A percentile compares a stretch with the other conserved stretches of the same genome.
phyloP scores from a whole-genome alignment of 1,284 basidiomycete species.

The Acaromyces ingoldii region DNA sequence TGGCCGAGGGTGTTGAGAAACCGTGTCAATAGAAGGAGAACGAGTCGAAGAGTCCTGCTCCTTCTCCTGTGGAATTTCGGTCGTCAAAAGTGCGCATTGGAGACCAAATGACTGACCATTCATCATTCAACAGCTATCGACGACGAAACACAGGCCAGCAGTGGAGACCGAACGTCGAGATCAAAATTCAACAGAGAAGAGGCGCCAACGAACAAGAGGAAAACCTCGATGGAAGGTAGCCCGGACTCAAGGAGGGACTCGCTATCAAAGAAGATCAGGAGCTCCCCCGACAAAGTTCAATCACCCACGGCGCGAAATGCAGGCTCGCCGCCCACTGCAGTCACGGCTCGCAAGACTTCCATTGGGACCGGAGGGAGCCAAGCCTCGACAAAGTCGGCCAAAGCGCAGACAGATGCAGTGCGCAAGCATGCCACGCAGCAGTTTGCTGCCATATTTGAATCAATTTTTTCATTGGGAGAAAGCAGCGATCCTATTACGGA shows the following conservation, averaged over 20 bases:
- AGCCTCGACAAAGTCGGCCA: not conserved
- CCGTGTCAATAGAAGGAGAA: too few relatives aligned
- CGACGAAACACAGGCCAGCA: too few relatives aligned
- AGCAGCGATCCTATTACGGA: not conserved
- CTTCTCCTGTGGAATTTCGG: too few relatives aligned
- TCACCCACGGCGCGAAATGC: not conserved
- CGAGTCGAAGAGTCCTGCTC: too few relatives aligned
- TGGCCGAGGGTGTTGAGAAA: too few relatives aligned
- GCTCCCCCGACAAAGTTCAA: not conserved
- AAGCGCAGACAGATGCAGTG: constrained; percentile 5
- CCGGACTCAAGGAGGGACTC: not conserved
- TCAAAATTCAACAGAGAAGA: constrained; percentile 13
- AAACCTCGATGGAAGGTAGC: not conserved
- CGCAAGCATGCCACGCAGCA: constrained; percentile 8
- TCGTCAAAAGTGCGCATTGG: too few relatives aligned
- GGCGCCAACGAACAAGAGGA: not conserved
- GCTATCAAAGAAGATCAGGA: not conserved
- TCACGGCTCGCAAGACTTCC: not conserved
- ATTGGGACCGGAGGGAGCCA: not conserved
- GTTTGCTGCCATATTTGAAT: constrained; percentile 6
- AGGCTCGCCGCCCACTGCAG: not conserved
- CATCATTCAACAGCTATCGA: too few relatives aligned
- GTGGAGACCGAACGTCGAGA: too few relatives aligned
- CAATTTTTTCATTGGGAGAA: constrained; percentile 11
- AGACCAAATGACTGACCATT: too few relatives aligned